phyloP scores from a whole-genome alignment of 176 grass and related monocot species.

The Bonia amplexicaulis region DNA sequence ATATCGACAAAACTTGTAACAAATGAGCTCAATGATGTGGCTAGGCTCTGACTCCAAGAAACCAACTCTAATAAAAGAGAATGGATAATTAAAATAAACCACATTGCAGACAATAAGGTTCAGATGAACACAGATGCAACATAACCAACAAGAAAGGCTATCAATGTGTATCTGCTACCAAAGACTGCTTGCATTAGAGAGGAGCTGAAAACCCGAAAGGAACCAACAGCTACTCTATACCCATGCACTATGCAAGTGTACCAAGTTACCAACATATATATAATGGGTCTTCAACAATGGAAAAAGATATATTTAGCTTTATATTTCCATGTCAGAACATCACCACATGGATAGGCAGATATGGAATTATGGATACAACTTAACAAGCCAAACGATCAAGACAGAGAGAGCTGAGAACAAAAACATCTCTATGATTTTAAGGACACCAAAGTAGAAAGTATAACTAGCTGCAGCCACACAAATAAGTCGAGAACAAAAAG shows the following conservation, averaged over 20 bases:
- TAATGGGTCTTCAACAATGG: background rate
- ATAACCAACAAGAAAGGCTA: background rate
- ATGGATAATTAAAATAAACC: conserved; percentile 1
- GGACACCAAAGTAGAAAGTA: background rate
- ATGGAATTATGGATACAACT: background rate
- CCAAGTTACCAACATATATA: background rate
- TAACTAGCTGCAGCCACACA: background rate
- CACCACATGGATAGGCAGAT: background rate
- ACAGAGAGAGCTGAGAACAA: background rate
- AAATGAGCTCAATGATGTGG: background rate
- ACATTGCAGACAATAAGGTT: background rate
- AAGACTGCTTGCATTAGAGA: background rate
- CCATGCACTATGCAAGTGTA: background rate
- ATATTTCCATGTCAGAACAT: background rate
- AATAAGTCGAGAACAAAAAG: background rate
- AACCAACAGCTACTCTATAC: background rate
- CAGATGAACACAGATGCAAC: background rate
- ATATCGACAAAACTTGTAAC: background rate
- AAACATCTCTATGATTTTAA: background rate
- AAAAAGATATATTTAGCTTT: background rate
- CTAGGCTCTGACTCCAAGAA: background rate
- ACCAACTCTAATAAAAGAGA: background rate
- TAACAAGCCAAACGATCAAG: background rate
- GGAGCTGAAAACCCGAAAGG: background rate
- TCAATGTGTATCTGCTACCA: background rate